These are phyloP conservation scores for Corchorus capsularis DNA, from an alignment of 345 rosid genomes.

Conservation along the genomic window DNA sequence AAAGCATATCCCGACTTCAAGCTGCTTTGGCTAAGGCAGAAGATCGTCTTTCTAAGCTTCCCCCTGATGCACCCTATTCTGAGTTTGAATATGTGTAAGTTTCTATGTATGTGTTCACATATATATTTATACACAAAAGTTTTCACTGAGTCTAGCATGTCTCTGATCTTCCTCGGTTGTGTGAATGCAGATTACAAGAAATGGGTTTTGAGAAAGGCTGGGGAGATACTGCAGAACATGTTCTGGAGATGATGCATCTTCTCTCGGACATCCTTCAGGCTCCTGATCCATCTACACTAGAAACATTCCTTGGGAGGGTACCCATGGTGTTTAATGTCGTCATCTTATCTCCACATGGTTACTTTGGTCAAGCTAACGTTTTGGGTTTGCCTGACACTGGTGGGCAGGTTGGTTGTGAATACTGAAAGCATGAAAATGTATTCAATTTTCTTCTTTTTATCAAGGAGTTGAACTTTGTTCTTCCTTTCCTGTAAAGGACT, in stretches of 20 bases:
- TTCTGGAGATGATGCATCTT: conserved; percentile 77
- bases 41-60: conserved; percentile 75
- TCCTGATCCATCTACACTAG: conserved; percentile 90
- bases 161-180: not conserved
- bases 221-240: conserved; percentile 91
- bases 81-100: conserved; percentile 75
- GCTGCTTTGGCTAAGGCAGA: conserved; percentile 78
- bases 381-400: conserved; percentile 99
- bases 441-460: conserved; percentile 7
- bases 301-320: conserved; percentile 89
- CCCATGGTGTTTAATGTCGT: conserved; percentile 98
- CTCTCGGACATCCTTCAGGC: conserved; percentile 94
- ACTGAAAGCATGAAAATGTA: not conserved
- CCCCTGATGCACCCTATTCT: conserved; percentile 61
- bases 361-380: conserved; percentile 99
- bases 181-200: conserved; percentile 64
- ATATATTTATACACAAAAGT: not conserved
- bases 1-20: conserved; percentile 64
- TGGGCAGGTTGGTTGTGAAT: conserved; percentile 69
- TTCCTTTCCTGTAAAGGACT: not conserved
- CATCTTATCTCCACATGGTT: conserved; percentile 95
- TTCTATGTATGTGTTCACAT: not conserved
- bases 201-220: conserved; percentile 99
- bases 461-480: not conserved
- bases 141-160: not conserved